Conservation (phyloP, 2,329 filamentous ascomycete species). For the Cytospora schulzeri region DNA sequence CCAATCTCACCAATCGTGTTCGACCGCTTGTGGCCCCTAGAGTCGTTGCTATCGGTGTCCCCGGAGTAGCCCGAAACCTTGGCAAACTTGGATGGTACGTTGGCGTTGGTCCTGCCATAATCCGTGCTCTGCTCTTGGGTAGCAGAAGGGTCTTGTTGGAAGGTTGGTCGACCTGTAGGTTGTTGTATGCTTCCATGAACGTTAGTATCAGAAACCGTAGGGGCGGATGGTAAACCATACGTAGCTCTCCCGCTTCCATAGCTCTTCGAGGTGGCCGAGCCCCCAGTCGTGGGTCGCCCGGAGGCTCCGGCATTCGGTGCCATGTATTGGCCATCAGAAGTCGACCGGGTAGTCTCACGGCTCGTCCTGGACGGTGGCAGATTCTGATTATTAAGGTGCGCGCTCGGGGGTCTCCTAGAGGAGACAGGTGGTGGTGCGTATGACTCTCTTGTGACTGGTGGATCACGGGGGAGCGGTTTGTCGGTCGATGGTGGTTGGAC, state of each 20-base stretch:
- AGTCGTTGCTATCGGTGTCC: slow-evolving; percentile 52
- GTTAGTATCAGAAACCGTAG: slow-evolving; percentile 84
- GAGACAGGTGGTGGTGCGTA: slow-evolving; percentile 38
- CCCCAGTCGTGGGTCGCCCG: slow-evolving; percentile 76
- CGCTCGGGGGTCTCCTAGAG: slow-evolving; percentile 49
- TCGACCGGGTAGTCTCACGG: slow-evolving; percentile 53
- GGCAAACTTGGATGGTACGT: slow-evolving; percentile 60
- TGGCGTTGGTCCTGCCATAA: slow-evolving; percentile 63
- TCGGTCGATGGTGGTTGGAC: slow-evolving; percentile 43
- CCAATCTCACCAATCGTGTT: slow-evolving; percentile 80
- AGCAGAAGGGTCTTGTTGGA: slow-evolving; percentile 50
- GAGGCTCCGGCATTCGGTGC: slow-evolving; percentile 50
- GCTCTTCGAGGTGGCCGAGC: slow-evolving; percentile 70
- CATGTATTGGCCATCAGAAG: slow-evolving; percentile 58
- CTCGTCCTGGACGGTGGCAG: slow-evolving; percentile 50
- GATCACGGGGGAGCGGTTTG: slow-evolving; percentile 63
- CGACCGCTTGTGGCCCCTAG: slow-evolving; percentile 66
- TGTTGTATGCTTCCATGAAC: slow-evolving; percentile 89
- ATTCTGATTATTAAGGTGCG: slow-evolving; percentile 49
- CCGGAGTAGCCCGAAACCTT: slow-evolving; percentile 59
- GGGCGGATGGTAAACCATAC: slow-evolving; percentile 86
- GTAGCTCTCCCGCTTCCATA: slow-evolving; percentile 60
- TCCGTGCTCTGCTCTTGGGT: slow-evolving; percentile 51
- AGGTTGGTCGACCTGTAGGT: slow-evolving; percentile 65
- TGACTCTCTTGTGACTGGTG: slow-evolving; percentile 49